Evolutionary conservation across 2,329 filamentous ascomycete species (phyloP).

Genomic region (Colletotrichum orchidophilum): DNA sequence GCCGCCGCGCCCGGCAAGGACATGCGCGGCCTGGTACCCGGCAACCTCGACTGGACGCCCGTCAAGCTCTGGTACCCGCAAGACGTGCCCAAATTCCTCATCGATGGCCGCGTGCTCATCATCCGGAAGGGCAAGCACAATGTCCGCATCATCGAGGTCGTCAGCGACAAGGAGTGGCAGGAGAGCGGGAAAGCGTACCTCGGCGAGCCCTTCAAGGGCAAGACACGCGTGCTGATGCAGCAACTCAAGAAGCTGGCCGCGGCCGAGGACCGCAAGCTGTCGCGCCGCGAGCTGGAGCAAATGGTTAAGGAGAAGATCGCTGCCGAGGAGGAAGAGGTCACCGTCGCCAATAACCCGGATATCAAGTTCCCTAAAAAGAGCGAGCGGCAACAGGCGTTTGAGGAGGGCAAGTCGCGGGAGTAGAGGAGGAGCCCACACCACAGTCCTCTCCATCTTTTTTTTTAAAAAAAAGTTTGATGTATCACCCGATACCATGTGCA

Average conservation of each 20-base stretch:
- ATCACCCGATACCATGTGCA: constrained; percentile 28
- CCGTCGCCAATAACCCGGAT: constrained; percentile 50
- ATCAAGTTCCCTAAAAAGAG: constrained; percentile 48
- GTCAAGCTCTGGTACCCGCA: constrained; percentile 67
- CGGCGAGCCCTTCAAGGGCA: constrained; percentile 61
- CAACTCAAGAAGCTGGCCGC: constrained; percentile 48
- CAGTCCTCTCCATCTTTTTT: not conserved
- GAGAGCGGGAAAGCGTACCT: constrained; percentile 60
- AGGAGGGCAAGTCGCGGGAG: constrained; percentile 15
- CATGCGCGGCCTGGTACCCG: constrained; percentile 54
- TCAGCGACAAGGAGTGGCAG: constrained; percentile 64
- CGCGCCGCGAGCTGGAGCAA: constrained; percentile 40
- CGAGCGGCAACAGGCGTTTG: constrained; percentile 11
- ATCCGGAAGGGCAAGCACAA: constrained; percentile 72
- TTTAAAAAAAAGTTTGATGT: not conserved
- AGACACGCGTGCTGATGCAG: constrained; percentile 53
- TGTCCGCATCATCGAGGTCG: constrained; percentile 67
- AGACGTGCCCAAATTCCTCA: constrained; percentile 68
- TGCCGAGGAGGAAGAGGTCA: constrained; percentile 36
- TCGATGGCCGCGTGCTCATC: constrained; percentile 67
- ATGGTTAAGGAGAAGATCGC: constrained; percentile 40
- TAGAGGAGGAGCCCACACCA: not conserved
- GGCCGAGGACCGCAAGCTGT: constrained; percentile 40
- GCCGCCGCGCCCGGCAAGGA: constrained; percentile 58
- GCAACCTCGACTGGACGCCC: constrained; percentile 67